Conservation (phyloP, 176 grass and related monocot genomes). For the Thinopyrum elongatum region DNA sequence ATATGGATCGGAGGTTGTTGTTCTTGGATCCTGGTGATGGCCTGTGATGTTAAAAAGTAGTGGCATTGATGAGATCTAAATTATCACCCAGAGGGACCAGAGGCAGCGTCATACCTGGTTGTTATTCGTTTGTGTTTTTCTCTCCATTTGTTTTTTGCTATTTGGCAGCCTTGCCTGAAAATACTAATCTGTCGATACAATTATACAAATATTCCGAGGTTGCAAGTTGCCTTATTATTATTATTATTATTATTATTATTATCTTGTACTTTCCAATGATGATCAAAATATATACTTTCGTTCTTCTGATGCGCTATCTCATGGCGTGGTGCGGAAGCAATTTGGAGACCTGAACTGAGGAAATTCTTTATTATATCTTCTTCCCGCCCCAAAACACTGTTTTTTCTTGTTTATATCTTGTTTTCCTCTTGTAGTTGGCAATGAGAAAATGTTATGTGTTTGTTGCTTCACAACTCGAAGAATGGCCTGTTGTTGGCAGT, state of each 20-base stretch:
- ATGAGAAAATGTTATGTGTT: too few relatives aligned
- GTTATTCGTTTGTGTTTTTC: too few relatives aligned
- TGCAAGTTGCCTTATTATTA: not conserved
- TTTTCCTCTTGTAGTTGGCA: too few relatives aligned
- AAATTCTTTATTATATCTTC: not conserved
- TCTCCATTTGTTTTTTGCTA: too few relatives aligned
- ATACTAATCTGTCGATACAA: too few relatives aligned
- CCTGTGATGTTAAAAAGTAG: conserved; percentile 34
- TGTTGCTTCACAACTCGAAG: conserved; percentile 44
- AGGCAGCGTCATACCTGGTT: too few relatives aligned
- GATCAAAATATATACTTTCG: conserved; percentile 37
- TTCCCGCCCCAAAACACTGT: too few relatives aligned
- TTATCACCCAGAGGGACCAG: conserved; percentile 38
- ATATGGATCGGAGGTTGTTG: not conserved
- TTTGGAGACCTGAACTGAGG: conserved; percentile 40
- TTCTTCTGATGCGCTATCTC: conserved; percentile 19
- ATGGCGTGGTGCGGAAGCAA: not conserved
- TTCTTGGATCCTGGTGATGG: not conserved
- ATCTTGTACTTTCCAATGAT: conserved; percentile 6
- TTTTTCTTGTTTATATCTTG: not conserved
- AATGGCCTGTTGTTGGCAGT: conserved; percentile 16
- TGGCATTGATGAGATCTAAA: conserved; percentile 16
- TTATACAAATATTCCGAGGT: not conserved
- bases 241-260: too few relatives aligned
- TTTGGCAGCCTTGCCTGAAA: too few relatives aligned